These are phyloP conservation scores for Bjerkandera adusta DNA, from an alignment of 1,284 basidiomycete species.

Conservation along the genomic window DNA sequence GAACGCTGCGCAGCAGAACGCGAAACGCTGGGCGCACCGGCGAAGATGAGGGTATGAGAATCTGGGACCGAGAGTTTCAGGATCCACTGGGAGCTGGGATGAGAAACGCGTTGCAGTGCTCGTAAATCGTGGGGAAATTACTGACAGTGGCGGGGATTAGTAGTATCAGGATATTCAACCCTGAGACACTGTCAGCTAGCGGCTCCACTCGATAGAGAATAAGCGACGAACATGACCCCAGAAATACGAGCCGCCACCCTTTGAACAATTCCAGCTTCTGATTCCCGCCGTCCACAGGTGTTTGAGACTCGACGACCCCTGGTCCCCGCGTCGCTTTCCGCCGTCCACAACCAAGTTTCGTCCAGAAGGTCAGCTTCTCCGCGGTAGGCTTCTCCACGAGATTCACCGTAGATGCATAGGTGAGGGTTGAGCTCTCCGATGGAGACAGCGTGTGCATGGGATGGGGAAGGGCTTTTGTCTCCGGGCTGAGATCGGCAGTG, in stretches of 20 bases:
- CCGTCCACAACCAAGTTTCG: slow-evolving; percentile 19
- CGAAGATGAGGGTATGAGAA: slow-evolving; percentile 62
- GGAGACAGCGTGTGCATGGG: slow-evolving; percentile 11
- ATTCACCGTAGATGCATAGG: slow-evolving; percentile 25
- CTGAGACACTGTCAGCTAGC: slow-evolving; percentile 30
- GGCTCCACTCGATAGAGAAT: background rate
- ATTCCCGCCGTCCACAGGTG: slow-evolving; percentile 14
- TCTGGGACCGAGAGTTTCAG: slow-evolving; percentile 53
- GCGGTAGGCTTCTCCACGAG: slow-evolving; percentile 18
- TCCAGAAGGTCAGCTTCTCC: slow-evolving; percentile 12
- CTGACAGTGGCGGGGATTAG: slow-evolving; percentile 62
- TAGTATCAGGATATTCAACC: slow-evolving; percentile 63
- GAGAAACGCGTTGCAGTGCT: background rate
- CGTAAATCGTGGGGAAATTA: slow-evolving; percentile 15
- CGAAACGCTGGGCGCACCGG: slow-evolving; percentile 41
- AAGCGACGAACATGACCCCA: slow-evolving; percentile 52
- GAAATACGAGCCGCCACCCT: slow-evolving; percentile 55
- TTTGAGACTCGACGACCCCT: slow-evolving; percentile 16
- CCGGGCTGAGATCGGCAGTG: slow-evolving; percentile 16
- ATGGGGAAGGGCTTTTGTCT: slow-evolving; percentile 17
- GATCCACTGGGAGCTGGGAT: slow-evolving; percentile 49
- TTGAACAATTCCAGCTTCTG: slow-evolving; percentile 1
- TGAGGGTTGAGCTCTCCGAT: slow-evolving; percentile 23
- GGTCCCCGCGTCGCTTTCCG: slow-evolving; percentile 14
- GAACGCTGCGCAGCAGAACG: background rate